Conservation (phyloP, 1,284 basidiomycete species). For the Cryptococcus amylolentus region DNA sequence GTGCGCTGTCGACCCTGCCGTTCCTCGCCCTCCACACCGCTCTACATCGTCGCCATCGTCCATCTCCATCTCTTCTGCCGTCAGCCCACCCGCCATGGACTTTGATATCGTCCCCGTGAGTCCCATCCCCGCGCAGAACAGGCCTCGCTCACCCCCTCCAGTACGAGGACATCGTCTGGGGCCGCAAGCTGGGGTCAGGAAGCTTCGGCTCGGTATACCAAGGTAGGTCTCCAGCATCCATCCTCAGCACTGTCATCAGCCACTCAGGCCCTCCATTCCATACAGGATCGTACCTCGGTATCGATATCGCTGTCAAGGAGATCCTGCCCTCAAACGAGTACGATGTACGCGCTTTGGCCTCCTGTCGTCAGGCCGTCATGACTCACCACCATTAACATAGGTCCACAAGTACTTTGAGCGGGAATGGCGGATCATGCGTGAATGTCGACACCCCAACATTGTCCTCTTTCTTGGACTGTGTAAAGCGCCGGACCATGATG, state of each 20-base stretch:
- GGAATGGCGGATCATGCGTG: slow-evolving; percentile 92
- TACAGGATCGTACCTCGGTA: slow-evolving; percentile 81
- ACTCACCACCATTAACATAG: slow-evolving; percentile 14
- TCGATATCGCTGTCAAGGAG: slow-evolving; percentile 95
- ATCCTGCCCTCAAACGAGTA: slow-evolving; percentile 84
- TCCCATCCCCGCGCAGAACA: slow-evolving; percentile 5
- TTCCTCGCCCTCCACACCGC: no score
- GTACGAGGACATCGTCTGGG: slow-evolving; percentile 84
- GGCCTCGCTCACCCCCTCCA: slow-evolving; percentile 37
- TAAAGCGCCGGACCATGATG: slow-evolving; percentile 74
- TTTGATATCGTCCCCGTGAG: slow-evolving; percentile 79
- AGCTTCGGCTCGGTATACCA: slow-evolving; percentile 92
- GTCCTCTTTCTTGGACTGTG: slow-evolving; percentile 92
- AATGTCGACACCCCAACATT: slow-evolving; percentile 86
- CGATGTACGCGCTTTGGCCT: slow-evolving; percentile 54
- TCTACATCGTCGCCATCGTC: no score
- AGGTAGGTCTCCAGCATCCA: slow-evolving; percentile 52
- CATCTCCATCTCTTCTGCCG: no score
- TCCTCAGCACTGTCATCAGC: not conserved
- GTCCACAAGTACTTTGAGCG: slow-evolving; percentile 95
- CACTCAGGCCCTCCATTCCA: not conserved
- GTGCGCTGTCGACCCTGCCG: no score
- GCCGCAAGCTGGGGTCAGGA: slow-evolving; percentile 76
- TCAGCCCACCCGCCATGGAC: slow-evolving; percentile 46
- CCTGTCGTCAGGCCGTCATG: not conserved